Evolutionary conservation across 768 basidiomycete genomes (phyloP).

Genomic region (Chlorophyllum brunneum): DNA sequence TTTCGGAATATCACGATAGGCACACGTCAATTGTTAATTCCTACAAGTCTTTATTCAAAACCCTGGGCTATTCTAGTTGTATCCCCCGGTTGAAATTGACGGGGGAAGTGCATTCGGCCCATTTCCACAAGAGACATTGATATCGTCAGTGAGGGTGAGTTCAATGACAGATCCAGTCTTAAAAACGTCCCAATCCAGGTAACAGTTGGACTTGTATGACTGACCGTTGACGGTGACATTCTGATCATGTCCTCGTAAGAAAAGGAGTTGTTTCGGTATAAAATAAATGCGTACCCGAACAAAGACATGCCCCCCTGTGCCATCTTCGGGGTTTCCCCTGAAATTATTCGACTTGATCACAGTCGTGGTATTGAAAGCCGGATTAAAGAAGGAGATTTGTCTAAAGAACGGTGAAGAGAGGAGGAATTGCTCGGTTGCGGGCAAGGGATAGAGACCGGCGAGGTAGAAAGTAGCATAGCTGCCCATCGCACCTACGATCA

Average conservation of each 20-base stretch:
- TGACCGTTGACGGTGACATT: slow-evolving; percentile 54
- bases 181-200: slow-evolving; percentile 65
- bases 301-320: slow-evolving; percentile 52
- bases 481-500: slow-evolving; percentile 54
- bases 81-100: slow-evolving; percentile 64
- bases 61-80: slow-evolving; percentile 29
- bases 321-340: slow-evolving; percentile 45
- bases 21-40: too few relatives aligned
- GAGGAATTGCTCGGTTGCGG: slow-evolving; percentile 55
- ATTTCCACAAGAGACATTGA: slow-evolving; percentile 47
- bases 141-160: slow-evolving; percentile 51
- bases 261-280: not conserved
- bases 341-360: slow-evolving; percentile 49
- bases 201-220: slow-evolving; percentile 60
- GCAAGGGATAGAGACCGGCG: slow-evolving; percentile 58
- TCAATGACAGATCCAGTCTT: slow-evolving; percentile 47
- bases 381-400: slow-evolving; percentile 58
- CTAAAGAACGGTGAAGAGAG: slow-evolving; percentile 63
- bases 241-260: slow-evolving; percentile 26
- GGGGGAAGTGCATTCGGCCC: slow-evolving; percentile 47
- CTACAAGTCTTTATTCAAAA: too few relatives aligned
- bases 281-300: too few relatives aligned
- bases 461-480: slow-evolving; percentile 58
- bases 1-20: too few relatives aligned
- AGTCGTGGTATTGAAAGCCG: slow-evolving; percentile 51